Evolutionary conservation across 2,329 filamentous ascomycete species (phyloP).

Genomic region (Leptoxyphium fumago): DNA sequence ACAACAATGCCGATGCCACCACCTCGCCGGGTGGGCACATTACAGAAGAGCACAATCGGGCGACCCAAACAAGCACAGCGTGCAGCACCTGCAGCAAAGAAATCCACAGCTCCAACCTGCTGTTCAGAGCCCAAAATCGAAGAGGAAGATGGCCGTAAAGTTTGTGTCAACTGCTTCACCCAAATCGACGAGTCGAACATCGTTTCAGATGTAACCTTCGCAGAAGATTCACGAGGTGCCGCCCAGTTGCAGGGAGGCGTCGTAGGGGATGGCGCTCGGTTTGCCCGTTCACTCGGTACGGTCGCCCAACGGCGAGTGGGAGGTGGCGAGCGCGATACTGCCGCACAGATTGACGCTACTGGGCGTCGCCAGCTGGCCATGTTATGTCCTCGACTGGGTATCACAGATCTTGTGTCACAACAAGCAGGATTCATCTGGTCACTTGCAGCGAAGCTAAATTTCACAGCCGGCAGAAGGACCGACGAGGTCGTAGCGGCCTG

Average conservation of each 20-base stretch:
- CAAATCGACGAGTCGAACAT: constrained; percentile 78
- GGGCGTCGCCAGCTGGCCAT: constrained; percentile 29
- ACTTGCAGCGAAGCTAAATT: constrained; percentile 45
- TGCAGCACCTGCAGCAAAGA: constrained; percentile 1
- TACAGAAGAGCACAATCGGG: not conserved
- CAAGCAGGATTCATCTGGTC: constrained; percentile 29
- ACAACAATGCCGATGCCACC: not conserved
- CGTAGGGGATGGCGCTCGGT: constrained; percentile 71
- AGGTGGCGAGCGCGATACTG: constrained; percentile 33
- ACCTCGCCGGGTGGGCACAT: not conserved
- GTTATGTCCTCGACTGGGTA: constrained; percentile 24
- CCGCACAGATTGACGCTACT: constrained; percentile 39
- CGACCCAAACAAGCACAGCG: constrained; percentile 1
- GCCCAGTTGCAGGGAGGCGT: constrained; percentile 84
- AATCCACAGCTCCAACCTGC: constrained; percentile 6
- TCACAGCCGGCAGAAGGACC: constrained; percentile 69
- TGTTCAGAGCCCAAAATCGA: constrained; percentile 15
- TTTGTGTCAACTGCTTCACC: constrained; percentile 73
- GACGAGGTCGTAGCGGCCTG: constrained; percentile 80
- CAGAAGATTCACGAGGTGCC: constrained; percentile 71
- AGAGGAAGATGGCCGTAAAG: constrained; percentile 27
- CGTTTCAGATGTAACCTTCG: constrained; percentile 81
- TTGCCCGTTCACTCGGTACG: constrained; percentile 47
- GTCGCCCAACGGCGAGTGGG: constrained; percentile 30
- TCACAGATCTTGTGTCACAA: constrained; percentile 21